These are phyloP conservation scores for Lentinula boryana DNA, from an alignment of 768 basidiomycete species.

Conservation along the genomic window DNA sequence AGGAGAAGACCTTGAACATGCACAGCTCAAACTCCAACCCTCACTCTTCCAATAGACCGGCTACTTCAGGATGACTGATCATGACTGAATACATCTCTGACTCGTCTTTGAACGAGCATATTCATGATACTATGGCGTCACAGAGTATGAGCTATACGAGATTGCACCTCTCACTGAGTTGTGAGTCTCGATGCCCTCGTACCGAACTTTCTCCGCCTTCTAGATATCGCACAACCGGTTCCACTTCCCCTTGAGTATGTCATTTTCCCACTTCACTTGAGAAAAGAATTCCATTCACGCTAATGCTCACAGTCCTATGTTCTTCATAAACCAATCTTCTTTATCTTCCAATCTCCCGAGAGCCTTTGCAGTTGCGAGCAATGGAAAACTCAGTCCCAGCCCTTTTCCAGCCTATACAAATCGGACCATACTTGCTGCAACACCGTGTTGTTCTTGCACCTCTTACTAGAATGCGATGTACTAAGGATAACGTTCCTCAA, in stretches of 20 bases:
- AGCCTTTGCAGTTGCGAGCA: not conserved
- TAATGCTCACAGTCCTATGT: not conserved
- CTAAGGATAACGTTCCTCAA: constrained; percentile 15
- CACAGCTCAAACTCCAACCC: no score
- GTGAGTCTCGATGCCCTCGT: no score
- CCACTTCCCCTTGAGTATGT: not conserved
- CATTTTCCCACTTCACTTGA: not conserved
- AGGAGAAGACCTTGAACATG: not conserved
- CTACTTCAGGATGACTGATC: no score
- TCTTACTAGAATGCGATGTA: constrained; percentile 25
- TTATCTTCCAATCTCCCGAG: not conserved
- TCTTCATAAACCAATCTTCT: not conserved
- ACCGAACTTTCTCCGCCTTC: not conserved
- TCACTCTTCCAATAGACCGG: no score
- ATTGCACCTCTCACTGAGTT: no score
- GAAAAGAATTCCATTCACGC: not conserved
- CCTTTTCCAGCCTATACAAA: constrained; percentile 22
- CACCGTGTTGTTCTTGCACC: constrained; percentile 32
- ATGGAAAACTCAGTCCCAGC: not conserved
- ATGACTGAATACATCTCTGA: no score
- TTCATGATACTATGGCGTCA: no score
- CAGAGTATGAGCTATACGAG: no score
- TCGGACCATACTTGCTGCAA: constrained; percentile 18
- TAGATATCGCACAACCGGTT: not conserved
- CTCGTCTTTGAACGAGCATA: no score